Conservation (phyloP, 352 stramenopile species). For the Pythium utonaiense region DNA sequence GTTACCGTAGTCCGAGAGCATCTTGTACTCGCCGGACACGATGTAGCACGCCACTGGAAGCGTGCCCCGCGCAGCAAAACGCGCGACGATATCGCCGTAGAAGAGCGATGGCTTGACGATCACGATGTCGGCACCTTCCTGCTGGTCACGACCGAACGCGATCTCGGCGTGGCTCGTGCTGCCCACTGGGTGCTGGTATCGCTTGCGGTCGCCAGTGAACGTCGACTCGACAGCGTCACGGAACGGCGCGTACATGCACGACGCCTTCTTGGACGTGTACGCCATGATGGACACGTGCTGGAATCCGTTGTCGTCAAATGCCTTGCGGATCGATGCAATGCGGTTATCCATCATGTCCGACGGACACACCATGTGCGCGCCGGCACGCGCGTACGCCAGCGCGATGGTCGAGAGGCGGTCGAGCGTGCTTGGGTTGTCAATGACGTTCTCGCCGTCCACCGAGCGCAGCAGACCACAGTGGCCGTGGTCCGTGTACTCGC, state of each 20-base stretch:
- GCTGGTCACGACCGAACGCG: conserved; percentile 75
- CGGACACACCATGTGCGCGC: conserved; percentile 97
- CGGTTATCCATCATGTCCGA: conserved; percentile 98
- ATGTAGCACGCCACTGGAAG: conserved; percentile 98
- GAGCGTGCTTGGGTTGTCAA: conserved; percentile 96
- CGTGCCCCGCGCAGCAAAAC: conserved; percentile 89
- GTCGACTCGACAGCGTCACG: conserved; percentile 97
- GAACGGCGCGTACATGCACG: conserved; percentile 95
- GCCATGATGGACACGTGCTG: conserved; percentile 98
- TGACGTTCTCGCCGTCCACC: conserved; percentile 93
- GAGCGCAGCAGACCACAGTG: conserved; percentile 78
- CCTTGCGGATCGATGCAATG: conserved; percentile 93
- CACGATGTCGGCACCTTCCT: conserved; percentile 96
- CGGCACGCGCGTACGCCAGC: conserved; percentile 94
- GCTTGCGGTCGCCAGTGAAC: conserved; percentile 94
- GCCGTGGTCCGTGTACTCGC: conserved; percentile 88
- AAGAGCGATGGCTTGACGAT: conserved; percentile 99
- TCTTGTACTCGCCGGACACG: conserved; percentile 99
- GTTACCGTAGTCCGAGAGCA: conserved; percentile 95
- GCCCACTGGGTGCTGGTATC: conserved; percentile 94
- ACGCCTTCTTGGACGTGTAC: conserved; percentile 98
- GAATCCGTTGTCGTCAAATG: conserved; percentile 95
- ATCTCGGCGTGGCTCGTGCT: conserved; percentile 78
- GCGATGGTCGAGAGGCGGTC: conserved; percentile 95
- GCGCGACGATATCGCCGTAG: conserved; percentile 97